Conservation (phyloP, 768 basidiomycete genomes). For the Leccinum longicurvipes region DNA sequence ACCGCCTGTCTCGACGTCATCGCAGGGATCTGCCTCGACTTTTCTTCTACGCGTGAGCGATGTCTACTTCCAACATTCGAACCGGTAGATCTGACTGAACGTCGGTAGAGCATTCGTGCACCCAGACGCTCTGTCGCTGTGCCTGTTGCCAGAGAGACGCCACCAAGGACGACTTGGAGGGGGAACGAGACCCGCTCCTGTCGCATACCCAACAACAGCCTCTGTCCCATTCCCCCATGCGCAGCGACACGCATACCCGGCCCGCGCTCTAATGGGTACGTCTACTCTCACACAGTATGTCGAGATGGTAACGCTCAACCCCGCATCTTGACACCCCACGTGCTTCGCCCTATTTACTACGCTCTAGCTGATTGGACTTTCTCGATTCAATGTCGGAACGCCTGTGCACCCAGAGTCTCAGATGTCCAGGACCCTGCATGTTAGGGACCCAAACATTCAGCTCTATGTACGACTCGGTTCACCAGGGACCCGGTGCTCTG, state of each 20-base stretch:
- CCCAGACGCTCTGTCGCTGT: slow-evolving; percentile 25
- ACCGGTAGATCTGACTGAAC: background rate
- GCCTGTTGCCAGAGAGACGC: slow-evolving; percentile 7
- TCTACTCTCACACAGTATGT: background rate
- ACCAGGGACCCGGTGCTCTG: background rate
- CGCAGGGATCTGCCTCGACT: slow-evolving; percentile 22
- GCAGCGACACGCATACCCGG: background rate
- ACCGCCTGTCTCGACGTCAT: slow-evolving; percentile 24
- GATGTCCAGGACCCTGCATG: background rate
- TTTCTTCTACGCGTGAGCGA: slow-evolving; percentile 21
- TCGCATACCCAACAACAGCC: slow-evolving; percentile 20
- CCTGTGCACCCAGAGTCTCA: no score
- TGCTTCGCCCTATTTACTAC: background rate
- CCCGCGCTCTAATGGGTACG: background rate
- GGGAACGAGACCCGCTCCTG: slow-evolving; percentile 23
- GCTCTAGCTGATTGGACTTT: background rate
- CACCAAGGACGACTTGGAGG: slow-evolving; percentile 4
- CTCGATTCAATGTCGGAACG: background rate
- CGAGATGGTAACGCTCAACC: background rate
- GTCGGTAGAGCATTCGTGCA: slow-evolving; percentile 20
- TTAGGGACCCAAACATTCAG: background rate
- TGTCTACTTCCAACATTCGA: background rate
- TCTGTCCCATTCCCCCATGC: slow-evolving; percentile 24
- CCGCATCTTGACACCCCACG: background rate
- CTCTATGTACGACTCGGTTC: background rate